Percentiles rank a stretch among this genome's conserved stretches.
Conservation (phyloP, 345 rosid species). For the Nasturtium officinale region DNA sequence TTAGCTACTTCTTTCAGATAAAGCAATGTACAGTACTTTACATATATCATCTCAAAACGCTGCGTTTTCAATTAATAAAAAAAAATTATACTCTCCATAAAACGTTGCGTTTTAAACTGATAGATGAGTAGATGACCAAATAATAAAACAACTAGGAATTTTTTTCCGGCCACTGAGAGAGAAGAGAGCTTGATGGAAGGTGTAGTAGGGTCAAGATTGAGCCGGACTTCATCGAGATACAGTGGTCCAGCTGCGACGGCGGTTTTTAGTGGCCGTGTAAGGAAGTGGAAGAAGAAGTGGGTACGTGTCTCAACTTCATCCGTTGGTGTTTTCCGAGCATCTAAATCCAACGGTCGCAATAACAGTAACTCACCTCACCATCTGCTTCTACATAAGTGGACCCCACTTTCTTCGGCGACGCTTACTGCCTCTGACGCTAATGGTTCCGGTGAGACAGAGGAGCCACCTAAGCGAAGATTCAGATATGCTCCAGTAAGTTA, state of each 20-base stretch:
- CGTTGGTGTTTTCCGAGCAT: conserved; percentile 43
- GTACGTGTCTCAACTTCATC: conserved; percentile 70
- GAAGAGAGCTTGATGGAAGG: conserved; percentile 63
- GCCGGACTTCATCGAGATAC: conserved; percentile 80
- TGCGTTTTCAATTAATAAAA: background rate
- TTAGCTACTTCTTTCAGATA: conserved; percentile 34
- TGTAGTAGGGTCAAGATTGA: conserved; percentile 77
- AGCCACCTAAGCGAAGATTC: conserved; percentile 72
- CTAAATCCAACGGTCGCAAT: conserved; percentile 55
- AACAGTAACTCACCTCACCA: conserved; percentile 45
- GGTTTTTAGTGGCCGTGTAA: conserved; percentile 86
- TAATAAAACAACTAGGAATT: conserved; percentile 23
- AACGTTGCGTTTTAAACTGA: conserved; percentile 3
- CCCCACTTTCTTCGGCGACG: conserved; percentile 59
- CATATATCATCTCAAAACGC: background rate
- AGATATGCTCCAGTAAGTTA: conserved; percentile 85
- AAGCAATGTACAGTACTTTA: background rate
- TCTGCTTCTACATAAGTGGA: conserved; percentile 91
- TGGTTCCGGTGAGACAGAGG: conserved; percentile 54
- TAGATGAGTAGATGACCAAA: background rate
- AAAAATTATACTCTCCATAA: background rate
- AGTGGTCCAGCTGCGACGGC: conserved; percentile 65
- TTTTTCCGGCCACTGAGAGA: conserved; percentile 10
- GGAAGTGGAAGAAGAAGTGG: conserved; percentile 99
- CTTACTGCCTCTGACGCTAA: conserved; percentile 41